These are phyloP conservation scores for Lavandula angustifolia DNA, from an alignment of 257 asterid genomes.

Conservation along the genomic window DNA sequence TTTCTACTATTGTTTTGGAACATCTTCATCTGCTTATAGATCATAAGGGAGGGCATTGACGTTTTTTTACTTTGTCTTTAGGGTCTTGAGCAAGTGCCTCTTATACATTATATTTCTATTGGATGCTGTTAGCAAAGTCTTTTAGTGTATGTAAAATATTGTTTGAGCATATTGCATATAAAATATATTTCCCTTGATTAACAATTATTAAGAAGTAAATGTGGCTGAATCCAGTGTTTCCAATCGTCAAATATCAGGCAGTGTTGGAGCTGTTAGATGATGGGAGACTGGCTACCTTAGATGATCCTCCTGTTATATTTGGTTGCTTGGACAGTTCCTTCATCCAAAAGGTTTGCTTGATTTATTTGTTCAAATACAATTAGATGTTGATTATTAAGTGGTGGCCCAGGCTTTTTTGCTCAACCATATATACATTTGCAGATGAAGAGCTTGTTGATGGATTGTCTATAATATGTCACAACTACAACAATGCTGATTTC, in stretches of 20 bases:
- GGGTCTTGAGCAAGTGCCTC: neutral
- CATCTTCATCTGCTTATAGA: conserved; percentile 13
- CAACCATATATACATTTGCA: too few relatives aligned
- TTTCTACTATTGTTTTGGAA: too few relatives aligned
- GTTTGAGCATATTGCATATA: neutral
- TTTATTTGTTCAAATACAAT: neutral
- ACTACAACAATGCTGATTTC: too few relatives aligned
- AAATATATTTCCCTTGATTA: conserved; percentile 1
- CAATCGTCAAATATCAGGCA: conserved; percentile 45
- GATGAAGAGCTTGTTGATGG: too few relatives aligned
- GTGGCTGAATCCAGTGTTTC: conserved; percentile 27
- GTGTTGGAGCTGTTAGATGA: conserved; percentile 81
- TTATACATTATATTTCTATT: conserved; percentile 10
- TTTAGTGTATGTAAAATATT: conserved; percentile 2
- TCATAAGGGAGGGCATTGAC: conserved; percentile 1
- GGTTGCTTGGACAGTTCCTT: conserved; percentile 74
- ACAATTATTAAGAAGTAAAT: neutral
- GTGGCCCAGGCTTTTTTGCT: too few relatives aligned
- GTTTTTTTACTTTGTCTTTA: neutral
- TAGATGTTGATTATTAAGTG: neutral
- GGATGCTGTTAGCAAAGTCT: neutral
- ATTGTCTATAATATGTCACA: too few relatives aligned
- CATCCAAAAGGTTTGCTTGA: conserved; percentile 63
- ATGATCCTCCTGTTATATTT: conserved; percentile 74
- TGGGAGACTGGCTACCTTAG: conserved; percentile 79